Evolutionary conservation across 768 basidiomycete species (phyloP).

Genomic region (Russula ochroleuca): DNA sequence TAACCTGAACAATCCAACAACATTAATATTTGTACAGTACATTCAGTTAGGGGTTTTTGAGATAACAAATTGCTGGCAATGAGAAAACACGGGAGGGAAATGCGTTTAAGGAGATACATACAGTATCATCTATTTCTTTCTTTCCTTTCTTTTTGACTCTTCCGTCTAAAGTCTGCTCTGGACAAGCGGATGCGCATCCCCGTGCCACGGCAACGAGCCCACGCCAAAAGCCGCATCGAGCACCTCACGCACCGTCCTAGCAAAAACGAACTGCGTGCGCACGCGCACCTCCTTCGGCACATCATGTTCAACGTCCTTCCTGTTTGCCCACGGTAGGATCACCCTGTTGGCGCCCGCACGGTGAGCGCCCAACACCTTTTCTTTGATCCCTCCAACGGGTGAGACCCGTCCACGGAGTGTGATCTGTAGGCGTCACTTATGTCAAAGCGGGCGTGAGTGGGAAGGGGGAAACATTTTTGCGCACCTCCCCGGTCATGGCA

Average conservation of each 20-base stretch:
- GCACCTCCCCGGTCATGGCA: constrained; percentile 88
- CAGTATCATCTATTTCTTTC: no score
- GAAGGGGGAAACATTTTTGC: background rate
- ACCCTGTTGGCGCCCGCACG: constrained; percentile 80
- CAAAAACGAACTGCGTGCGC: constrained; percentile 80
- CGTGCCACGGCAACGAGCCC: constrained; percentile 61
- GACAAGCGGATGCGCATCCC: constrained; percentile 39
- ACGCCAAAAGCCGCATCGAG: constrained; percentile 80
- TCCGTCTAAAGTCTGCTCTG: constrained; percentile 48
- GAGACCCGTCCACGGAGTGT: constrained; percentile 79
- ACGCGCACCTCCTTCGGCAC: constrained; percentile 66
- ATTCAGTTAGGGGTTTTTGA: no score
- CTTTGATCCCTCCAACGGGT: constrained; percentile 87
- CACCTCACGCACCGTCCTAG: constrained; percentile 72
- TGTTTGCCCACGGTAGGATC: constrained; percentile 78
- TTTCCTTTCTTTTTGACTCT: background rate
- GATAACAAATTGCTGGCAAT: no score
- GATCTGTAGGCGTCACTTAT: constrained; percentile 41
- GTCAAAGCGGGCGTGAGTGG: background rate
- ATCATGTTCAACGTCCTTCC: constrained; percentile 85
- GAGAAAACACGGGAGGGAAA: no score
- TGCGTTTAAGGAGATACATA: no score
- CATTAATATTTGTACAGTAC: no score
- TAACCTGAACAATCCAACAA: no score
- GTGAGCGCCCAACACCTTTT: constrained; percentile 88